Evolutionary conservation across 2,329 filamentous ascomycete species (phyloP).

Genomic region (Aspergillus sp.): DNA sequence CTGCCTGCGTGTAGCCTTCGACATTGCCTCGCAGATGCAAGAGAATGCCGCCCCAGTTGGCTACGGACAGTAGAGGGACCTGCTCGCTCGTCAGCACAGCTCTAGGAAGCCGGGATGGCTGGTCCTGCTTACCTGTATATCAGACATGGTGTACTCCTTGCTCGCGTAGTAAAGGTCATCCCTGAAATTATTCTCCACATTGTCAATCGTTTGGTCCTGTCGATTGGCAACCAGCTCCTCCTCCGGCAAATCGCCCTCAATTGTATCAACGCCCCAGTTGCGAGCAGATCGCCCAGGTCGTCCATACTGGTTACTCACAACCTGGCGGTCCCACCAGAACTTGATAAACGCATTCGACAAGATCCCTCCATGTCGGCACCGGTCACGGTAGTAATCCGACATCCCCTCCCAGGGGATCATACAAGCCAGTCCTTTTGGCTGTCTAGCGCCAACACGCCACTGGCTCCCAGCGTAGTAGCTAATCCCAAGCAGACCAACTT

Average conservation of each 20-base stretch:
- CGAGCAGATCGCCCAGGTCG: constrained; percentile 48
- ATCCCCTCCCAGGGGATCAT: constrained; percentile 59
- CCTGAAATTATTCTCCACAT: constrained; percentile 54
- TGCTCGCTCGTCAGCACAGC: background rate
- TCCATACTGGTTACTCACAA: constrained; percentile 69
- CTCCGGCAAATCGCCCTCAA: constrained; percentile 40
- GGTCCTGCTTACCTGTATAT: constrained; percentile 59
- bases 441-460: constrained; percentile 55
- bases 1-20: constrained; percentile 62
- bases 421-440: constrained; percentile 51
- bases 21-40: constrained; percentile 70
- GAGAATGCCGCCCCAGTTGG: constrained; percentile 70
- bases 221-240: constrained; percentile 39
- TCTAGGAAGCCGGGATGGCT: background rate
- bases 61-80: constrained; percentile 62
- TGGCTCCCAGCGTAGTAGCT: constrained; percentile 56
- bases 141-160: constrained; percentile 63
- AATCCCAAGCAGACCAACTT: constrained; percentile 53
- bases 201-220: constrained; percentile 46
- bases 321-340: constrained; percentile 68
- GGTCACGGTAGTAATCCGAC: constrained; percentile 58
- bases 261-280: constrained; percentile 53
- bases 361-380: constrained; percentile 63
- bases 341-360: constrained; percentile 59
- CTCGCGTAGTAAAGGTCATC: constrained; percentile 65